Evolutionary conservation across 108 stramenopile species (phyloP).

Genomic region (Mayamaea pseudoterrestris): DNA sequence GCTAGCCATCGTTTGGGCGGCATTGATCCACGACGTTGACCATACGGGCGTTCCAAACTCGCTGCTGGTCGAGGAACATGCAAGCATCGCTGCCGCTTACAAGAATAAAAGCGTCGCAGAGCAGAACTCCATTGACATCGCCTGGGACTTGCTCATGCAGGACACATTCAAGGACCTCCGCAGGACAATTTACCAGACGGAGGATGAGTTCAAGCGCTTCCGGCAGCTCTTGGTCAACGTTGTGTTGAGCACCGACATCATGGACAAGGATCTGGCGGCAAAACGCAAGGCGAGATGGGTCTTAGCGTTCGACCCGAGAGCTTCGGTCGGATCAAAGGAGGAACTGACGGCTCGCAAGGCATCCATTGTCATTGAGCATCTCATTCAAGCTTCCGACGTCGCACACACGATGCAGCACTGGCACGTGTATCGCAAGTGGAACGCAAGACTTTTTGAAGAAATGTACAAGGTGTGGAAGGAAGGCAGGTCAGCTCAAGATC

Average conservation of each 20-base stretch:
- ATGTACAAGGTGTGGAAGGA: background rate
- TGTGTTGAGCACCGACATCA: constrained; percentile 43
- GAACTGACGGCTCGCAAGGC: constrained; percentile 18
- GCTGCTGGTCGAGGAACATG: constrained; percentile 29
- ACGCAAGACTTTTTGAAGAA: background rate
- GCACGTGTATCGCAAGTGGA: constrained; percentile 18
- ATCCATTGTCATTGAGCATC: constrained; percentile 26
- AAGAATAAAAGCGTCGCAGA: constrained; percentile 11
- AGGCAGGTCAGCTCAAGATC: constrained; percentile 1
- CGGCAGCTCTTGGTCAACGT: constrained; percentile 32
- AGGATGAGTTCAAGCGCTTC: constrained; percentile 26
- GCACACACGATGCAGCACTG: constrained; percentile 36
- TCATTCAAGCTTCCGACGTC: constrained; percentile 30
- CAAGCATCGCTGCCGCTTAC: constrained; percentile 12
- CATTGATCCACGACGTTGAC: constrained; percentile 56
- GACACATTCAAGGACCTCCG: constrained; percentile 24
- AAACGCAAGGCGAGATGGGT: constrained; percentile 33
- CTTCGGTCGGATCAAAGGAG: background rate
- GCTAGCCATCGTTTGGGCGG: constrained; percentile 34
- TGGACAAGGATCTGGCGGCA: constrained; percentile 22
- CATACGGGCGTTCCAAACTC: constrained; percentile 43
- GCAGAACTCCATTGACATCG: constrained; percentile 6
- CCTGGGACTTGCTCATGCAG: constrained; percentile 34
- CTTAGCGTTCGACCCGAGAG: constrained; percentile 21
- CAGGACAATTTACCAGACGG: constrained; percentile 15